Base-by-base conservation (phyloP, 129 eudicot species). In the Flaveria sonorensis region DNA sequence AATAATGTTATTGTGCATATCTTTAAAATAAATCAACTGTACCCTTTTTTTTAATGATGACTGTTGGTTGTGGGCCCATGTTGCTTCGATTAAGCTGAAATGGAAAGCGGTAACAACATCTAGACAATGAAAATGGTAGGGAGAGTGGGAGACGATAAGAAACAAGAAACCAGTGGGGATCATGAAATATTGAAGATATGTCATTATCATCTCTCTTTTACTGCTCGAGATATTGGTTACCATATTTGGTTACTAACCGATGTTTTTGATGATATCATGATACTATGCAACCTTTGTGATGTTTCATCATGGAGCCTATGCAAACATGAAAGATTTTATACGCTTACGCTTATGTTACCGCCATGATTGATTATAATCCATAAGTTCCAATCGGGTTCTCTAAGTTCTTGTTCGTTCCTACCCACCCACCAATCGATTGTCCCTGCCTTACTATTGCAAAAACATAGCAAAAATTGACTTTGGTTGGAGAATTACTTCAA, bases 181-280 rank as follows among this genome's bases (percentile, higher is more conserved):
- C 15, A 40, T 18, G 20, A 21, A 60, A 74, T 18, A 61, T 13
- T 60, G 59, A 32, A 74, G 26, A 43, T 10, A 74, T 74, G 48
- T 45, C 79, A 56, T 2, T 47, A 26, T 75, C 47, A 24, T 60
- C n/a, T 61, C 24, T 75, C 47, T 61, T 74, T 45, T 24, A 24
- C 7, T 28, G 18, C 70, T 74, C 28, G 10, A 45, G 61, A 75
- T 75, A 62, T 62, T 62, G 71, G 18, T 46, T 75, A 61, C 71
- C 50, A n/a, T 28, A 46, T 62, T 46, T 10, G 7, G 79, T 24
- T 60, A 46, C 53, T 14, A 72, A 24, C 18, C 8, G 39, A 72
- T 72, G 52, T 3, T 18, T 61, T 75, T 74, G 46, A 39, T 74
- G 79, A 74, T 45, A 24, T 74, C 21, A 45, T 61, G 36, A 59